phyloP scores from a whole-genome alignment of 768 basidiomycete species.

The Chalciporus pseudorubinellus region DNA sequence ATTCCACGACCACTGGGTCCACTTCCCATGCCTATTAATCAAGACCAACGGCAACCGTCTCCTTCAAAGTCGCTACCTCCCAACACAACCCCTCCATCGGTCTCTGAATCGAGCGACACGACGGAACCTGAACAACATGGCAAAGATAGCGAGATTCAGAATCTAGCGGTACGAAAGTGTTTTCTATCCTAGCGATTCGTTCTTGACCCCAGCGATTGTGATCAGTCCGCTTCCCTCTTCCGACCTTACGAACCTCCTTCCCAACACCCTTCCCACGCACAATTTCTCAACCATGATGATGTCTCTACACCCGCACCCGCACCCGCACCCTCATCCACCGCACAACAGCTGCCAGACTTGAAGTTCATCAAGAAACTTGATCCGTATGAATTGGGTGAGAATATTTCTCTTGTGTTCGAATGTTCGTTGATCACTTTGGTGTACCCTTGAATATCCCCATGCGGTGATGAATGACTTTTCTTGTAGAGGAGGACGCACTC shows the following conservation, averaged over 20 bases:
- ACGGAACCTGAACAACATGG: neutral
- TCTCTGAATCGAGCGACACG: neutral
- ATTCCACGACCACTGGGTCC: conserved; percentile 19
- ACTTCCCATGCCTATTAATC: neutral
- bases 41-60: neutral
- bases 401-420: neutral
- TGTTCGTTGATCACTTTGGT: neutral
- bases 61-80: neutral
- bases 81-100: neutral
- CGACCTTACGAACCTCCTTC: conserved; percentile 25
- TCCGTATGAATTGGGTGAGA: conserved; percentile 28
- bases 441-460: neutral
- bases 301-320: neutral
- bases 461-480: neutral
- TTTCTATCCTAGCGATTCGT: too few species aligned
- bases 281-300: neutral
- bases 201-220: too few species aligned
- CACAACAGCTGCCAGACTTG: neutral
- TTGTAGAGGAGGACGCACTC: conserved; percentile 27
- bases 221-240: conserved; percentile 18
- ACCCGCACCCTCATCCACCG: neutral
- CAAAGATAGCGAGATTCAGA: neutral
- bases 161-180: conserved; percentile 3
- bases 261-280: conserved; percentile 19
- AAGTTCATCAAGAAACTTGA: conserved; percentile 29